Percentiles rank a stretch among this genome's conserved stretches.
These are phyloP conservation scores for Hansenula sp. DNA, from an alignment of 1,139 yeast genomes.

Conservation along the genomic window DNA sequence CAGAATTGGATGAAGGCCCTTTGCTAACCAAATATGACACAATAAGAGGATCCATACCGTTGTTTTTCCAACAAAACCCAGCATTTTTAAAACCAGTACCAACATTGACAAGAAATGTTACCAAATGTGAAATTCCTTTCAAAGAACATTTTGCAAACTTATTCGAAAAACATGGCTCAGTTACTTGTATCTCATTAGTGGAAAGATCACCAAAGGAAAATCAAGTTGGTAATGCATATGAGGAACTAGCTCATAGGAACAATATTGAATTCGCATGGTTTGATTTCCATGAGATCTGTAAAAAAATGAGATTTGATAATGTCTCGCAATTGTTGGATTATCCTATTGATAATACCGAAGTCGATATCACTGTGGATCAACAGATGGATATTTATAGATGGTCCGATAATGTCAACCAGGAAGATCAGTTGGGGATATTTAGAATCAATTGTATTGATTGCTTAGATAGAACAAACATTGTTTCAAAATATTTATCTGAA, in stretches of 20 bases:
- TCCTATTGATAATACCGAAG: conserved; percentile 17
- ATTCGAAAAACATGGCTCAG: conserved; percentile 21
- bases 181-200: conserved; percentile 32
- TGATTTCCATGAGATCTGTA: conserved; percentile 38
- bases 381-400: conserved; percentile 27
- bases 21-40: conserved; percentile 22
- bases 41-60: conserved; percentile 44
- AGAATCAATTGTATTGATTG: conserved; percentile 41
- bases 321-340: conserved; percentile 27
- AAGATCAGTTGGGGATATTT: conserved; percentile 31
- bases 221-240: conserved; percentile 31
- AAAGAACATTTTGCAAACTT: conserved; percentile 28
- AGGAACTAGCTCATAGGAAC: conserved; percentile 19
- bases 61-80: conserved; percentile 49
- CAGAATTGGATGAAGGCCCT: conserved; percentile 8
- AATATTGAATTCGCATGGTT: conserved; percentile 34
- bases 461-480: conserved; percentile 39
- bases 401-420: conserved; percentile 22
- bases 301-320: conserved; percentile 35
- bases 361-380: conserved; percentile 11
- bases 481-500: conserved; percentile 31
- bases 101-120: conserved; percentile 25
- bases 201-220: conserved; percentile 33
- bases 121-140: conserved; percentile 27
- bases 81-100: conserved; percentile 43